Percentiles rank a stretch among this genome's conserved stretches.
phyloP scores from a whole-genome alignment of 768 basidiomycete species.

The Kockovaella imperatae region DNA sequence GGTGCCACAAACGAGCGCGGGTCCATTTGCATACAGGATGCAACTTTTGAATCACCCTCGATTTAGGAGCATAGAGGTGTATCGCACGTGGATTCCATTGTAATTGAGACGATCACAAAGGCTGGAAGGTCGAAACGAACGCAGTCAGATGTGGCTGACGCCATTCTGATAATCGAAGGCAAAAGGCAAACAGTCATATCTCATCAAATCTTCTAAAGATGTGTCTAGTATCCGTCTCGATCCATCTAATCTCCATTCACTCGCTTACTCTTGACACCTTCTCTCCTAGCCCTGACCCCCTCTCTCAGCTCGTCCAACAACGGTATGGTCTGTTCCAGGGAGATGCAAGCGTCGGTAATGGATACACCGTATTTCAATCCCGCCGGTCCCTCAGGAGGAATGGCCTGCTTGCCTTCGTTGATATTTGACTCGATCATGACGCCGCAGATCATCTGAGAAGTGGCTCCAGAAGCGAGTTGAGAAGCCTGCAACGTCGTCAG shows the following conservation, averaged over 20 bases:
- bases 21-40: no score
- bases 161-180: no score
- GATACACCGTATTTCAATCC: slow-evolving; percentile 45
- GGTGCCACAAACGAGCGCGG: no score
- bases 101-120: no score
- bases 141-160: background rate
- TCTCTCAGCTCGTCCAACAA: slow-evolving; percentile 75
- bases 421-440: slow-evolving; percentile 98
- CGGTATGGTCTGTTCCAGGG: slow-evolving; percentile 53
- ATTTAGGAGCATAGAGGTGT: no score
- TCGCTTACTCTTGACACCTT: slow-evolving; percentile 29
- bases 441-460: slow-evolving; percentile 61
- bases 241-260: slow-evolving; percentile 12
- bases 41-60: no score
- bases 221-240: background rate
- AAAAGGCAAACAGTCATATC: no score
- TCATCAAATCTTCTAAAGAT: background rate
- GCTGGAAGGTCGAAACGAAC: no score
- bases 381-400: slow-evolving; percentile 60
- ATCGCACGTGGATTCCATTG: no score
- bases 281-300: slow-evolving; percentile 68
- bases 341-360: slow-evolving; percentile 45
- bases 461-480: slow-evolving; percentile 62
- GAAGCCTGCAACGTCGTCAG: slow-evolving; percentile 55
- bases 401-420: slow-evolving; percentile 81